Evolutionary conservation across 73 alveolate genomes (phyloP).

Genomic region (Stentor coeruleus): DNA sequence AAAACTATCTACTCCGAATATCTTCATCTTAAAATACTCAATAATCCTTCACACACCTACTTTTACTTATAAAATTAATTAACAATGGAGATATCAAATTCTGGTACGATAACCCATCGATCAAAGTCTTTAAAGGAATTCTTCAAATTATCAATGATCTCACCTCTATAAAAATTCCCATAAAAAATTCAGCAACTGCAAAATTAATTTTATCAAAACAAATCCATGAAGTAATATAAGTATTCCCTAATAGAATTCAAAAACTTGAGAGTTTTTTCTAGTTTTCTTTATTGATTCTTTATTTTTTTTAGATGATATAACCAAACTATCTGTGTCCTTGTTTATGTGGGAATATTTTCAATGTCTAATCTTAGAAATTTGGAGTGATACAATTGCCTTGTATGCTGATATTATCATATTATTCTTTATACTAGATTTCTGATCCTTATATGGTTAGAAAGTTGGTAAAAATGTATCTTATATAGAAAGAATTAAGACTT

Average conservation of each 20-base stretch:
- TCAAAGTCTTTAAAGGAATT: constrained; percentile 39
- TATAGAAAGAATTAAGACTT: constrained; percentile 35
- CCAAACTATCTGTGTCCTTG: constrained; percentile 27
- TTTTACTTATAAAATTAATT: no score
- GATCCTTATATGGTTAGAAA: constrained; percentile 38
- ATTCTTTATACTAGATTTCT: constrained; percentile 35
- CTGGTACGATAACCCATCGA: constrained; percentile 54
- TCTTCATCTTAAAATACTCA: no score
- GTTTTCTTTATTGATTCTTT: constrained; percentile 35
- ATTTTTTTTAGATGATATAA: constrained; percentile 38
- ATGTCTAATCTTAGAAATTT: constrained; percentile 31
- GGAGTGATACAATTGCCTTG: constrained; percentile 54
- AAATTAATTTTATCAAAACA: constrained; percentile 40
- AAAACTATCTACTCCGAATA: no score
- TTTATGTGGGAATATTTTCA: constrained; percentile 49
- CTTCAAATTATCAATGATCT: background rate
- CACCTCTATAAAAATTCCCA: constrained; percentile 29
- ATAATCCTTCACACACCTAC: no score
- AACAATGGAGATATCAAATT: background rate
- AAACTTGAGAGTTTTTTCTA: constrained; percentile 24
- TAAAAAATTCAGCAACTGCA: background rate
- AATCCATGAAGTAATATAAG: constrained; percentile 27
- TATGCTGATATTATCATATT: constrained; percentile 42
- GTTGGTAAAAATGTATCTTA: constrained; percentile 40
- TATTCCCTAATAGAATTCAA: background rate